Evolutionary conservation across 495 filamentous ascomycete species (phyloP), one percentile per base, ranked within the genome.

Genomic region (Lophiotrema nucula): DNA sequence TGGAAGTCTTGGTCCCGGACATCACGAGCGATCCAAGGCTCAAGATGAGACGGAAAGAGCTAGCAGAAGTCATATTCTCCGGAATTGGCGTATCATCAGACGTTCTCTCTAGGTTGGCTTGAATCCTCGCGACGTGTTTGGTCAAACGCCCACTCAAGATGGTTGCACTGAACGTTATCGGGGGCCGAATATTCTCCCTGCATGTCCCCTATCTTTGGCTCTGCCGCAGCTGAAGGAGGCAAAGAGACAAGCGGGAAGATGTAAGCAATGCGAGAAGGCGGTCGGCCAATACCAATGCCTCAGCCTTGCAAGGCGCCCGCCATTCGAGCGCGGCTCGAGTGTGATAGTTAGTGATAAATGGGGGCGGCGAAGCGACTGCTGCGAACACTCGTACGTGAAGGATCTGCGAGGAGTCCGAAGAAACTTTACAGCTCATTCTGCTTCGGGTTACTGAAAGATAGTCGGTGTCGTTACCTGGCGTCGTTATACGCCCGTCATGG

Each of bases 221-320:
- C 31, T 35, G 31, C 31, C 31, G 39, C 39, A 43, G 39, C 39
- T 43, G 39, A 43, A 11, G 39, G 39, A 15, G 39, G 39, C 39
- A 43, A 6, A 43, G 39, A 15, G 39, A 16, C 39, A 43, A 6
- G 19, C 8, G 19, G 6, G 39, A 21, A 10, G 19, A 21, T 10
- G 10, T 43, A 43, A 43, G 39, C 39, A 43, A 43, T 19, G 18
- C 8, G 39, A 10, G 22, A 3, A 22, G 19, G 18, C 19, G 23
- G 16, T 48, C 31, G 46, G 16, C 46, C 22, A 48, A 48, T 48
- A 15, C 25, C 16, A 48, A 23, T n/a, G 5, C 24, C 23, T 28
- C 46, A 48, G 46, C 46, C 46, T 48, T 48, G 21, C 25, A 26
- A 26, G 18, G 19, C 8, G 46, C 22, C 26, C 18, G 18, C 13